Evolutionary conservation across 345 rosid species (phyloP), one percentile per base, ranked within the genome.

Genomic region (Aethionema arabicum): DNA sequence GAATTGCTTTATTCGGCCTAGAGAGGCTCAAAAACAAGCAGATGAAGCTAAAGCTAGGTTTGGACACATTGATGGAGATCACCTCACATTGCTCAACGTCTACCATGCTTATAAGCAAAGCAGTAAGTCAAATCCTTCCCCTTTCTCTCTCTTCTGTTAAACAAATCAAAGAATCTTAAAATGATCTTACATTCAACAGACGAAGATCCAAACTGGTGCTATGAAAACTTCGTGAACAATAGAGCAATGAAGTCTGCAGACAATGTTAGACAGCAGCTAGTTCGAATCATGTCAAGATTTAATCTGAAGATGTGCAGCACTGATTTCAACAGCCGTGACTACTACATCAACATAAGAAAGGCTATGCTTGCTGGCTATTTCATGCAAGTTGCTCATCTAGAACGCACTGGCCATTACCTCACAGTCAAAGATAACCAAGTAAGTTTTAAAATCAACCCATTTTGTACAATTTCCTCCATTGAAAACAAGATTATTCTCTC

Each of bases 371-470:
- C 90, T 3, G 98, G 98, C 38, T 89, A 89, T 72, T 92, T 92
- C 72, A 92, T 89, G 98, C 98, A 92, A 75, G 98, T 92, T 63
- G 98, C 93, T 56, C 98, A 92, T 62, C 68, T 89, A 42, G 98
- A 89, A 69, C 85, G 83, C 39, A 81, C 93, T 11, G 96, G 96
- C 49, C 90, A 90, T 55, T 95, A 90, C 73, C 76, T 90, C 72
- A 95, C 97, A 0, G 99, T 90, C 46, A 95, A 90, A 77, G 99
- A 95, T 74, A 95, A 95, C 65, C 97, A 90, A 57, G 97, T 90
- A 72, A 27, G 79, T 76, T 30, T 33, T 21, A 11, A 7, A 38
- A 7, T 39, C 9, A 4, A 37, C 33, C 11, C 43, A 4, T 5
- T 11, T 53, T 37, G 52, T 41, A 36, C 36, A 40, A 14, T 37